Evolutionary conservation across 495 filamentous ascomycete species (phyloP).

Genomic region (Venustampulla echinocandica): DNA sequence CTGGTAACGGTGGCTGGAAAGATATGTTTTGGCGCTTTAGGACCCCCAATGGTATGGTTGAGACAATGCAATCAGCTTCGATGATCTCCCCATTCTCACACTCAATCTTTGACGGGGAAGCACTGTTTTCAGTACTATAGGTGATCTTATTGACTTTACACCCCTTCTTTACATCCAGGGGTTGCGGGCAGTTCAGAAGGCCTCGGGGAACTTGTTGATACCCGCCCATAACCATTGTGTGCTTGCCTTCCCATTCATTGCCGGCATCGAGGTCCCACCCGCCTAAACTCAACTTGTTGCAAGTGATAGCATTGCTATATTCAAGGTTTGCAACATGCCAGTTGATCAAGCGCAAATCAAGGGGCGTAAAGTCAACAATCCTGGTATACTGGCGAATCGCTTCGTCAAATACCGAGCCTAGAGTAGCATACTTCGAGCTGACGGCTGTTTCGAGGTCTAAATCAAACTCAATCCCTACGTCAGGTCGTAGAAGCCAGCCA

Average conservation of each 20-base stretch:
- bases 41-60: conserved; percentile 82
- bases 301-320: conserved; percentile 89
- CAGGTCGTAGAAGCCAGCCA: conserved; percentile 70
- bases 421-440: conserved; percentile 53
- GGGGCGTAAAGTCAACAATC: conserved; percentile 71
- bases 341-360: conserved; percentile 84
- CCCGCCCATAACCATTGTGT: conserved; percentile 85
- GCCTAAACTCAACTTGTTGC: conserved; percentile 75
- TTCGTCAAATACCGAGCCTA: conserved; percentile 84
- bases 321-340: conserved; percentile 99
- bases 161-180: conserved; percentile 69
- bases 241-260: conserved; percentile 93
- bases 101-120: conserved; percentile 47
- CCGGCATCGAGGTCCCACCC: conserved; percentile 96
- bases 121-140: conserved; percentile 43
- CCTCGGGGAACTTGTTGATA: conserved; percentile 86
- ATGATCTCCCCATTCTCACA: conserved; percentile 73
- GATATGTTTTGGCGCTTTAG: conserved; percentile 61
- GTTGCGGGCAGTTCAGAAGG: conserved; percentile 63
- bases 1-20: conserved; percentile 77
- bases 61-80: conserved; percentile 77
- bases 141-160: conserved; percentile 59
- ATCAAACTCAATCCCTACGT: conserved; percentile 53
- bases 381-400: conserved; percentile 79
- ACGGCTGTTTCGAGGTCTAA: conserved; percentile 63